Percentiles rank a stretch among this genome's conserved stretches.
Conservation (phyloP, 2,329 filamentous ascomycete genomes). For the Thelonectria rubi region DNA sequence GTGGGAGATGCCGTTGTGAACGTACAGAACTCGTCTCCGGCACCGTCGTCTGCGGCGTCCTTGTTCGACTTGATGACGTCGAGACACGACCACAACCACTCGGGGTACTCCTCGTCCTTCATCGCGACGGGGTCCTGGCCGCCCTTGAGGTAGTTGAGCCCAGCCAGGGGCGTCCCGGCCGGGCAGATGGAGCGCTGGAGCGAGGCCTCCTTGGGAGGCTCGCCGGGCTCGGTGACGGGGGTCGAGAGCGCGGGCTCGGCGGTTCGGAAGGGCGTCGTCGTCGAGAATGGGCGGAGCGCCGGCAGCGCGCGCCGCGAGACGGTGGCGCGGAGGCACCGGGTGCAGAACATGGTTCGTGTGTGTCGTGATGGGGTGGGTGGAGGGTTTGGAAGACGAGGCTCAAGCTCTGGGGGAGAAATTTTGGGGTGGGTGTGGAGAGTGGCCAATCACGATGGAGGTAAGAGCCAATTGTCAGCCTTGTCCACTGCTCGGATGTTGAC, state of each 20-base stretch:
- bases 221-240: conserved; percentile 45
- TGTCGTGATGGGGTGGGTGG: conserved; percentile 35
- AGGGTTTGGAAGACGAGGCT: conserved; percentile 36
- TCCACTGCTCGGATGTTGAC: conserved; percentile 11
- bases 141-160: conserved; percentile 81
- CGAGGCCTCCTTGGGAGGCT: conserved; percentile 44
- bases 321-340: conserved; percentile 59
- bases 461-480: conserved; percentile 43
- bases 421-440: conserved; percentile 38
- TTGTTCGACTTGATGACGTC: conserved; percentile 65
- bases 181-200: conserved; percentile 61
- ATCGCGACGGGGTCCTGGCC: conserved; percentile 77
- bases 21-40: conserved; percentile 83
- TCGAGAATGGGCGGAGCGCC: conserved; percentile 53
- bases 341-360: conserved; percentile 52
- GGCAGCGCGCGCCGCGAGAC: conserved; percentile 45
- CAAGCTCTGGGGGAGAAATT: conserved; percentile 40
- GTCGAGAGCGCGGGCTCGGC: conserved; percentile 51
- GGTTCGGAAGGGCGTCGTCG: conserved; percentile 48
- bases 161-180: conserved; percentile 75
- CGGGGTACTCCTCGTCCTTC: conserved; percentile 79
- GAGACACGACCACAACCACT: conserved; percentile 81
- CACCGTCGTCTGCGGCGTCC: conserved; percentile 60
- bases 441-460: conserved; percentile 40
- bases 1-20: not conserved